Percentiles rank a stretch among this genome's conserved stretches.
Evolutionary conservation across 2,329 filamentous ascomycete species (phyloP).

Genomic region (Hortaea werneckii): DNA sequence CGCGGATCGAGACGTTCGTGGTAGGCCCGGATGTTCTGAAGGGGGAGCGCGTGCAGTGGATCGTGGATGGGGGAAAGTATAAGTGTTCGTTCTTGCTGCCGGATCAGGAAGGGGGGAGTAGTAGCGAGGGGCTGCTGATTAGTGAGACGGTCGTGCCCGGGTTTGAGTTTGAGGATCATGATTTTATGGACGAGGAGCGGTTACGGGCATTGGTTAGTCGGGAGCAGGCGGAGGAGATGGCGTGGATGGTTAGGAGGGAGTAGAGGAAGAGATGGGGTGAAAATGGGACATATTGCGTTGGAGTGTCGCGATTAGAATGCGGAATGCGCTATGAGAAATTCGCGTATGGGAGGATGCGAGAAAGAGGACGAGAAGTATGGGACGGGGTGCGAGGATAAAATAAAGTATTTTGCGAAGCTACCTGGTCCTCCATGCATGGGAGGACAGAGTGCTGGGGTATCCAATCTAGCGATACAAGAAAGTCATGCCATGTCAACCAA

Average conservation of each 20-base stretch:
- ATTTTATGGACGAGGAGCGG: slow-evolving; percentile 48
- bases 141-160: slow-evolving; percentile 59
- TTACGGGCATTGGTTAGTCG: slow-evolving; percentile 44
- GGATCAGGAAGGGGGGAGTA: slow-evolving; percentile 27
- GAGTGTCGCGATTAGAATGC: no score
- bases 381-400: no score
- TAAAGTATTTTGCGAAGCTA: not conserved
- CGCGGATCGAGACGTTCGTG: slow-evolving; percentile 52
- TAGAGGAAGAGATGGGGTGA: slow-evolving; percentile 4
- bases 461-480: no score
- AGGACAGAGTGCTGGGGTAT: no score
- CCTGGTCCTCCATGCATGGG: no score
- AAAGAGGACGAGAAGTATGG: no score
- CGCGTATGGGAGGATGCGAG: no score
- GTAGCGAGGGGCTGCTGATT: slow-evolving; percentile 48
- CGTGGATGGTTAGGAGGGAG: slow-evolving; percentile 30
- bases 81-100: slow-evolving; percentile 54
- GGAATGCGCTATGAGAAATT: not conserved
- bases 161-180: slow-evolving; percentile 57
- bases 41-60: slow-evolving; percentile 57
- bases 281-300: no score
- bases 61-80: slow-evolving; percentile 58
- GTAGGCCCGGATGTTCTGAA: slow-evolving; percentile 48
- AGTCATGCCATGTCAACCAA: no score
- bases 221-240: slow-evolving; percentile 40